Percentiles rank a stretch among this genome's conserved stretches.
Evolutionary conservation across 2,329 filamentous ascomycete species (phyloP).

Genomic region (Cryphonectria carpinicola): DNA sequence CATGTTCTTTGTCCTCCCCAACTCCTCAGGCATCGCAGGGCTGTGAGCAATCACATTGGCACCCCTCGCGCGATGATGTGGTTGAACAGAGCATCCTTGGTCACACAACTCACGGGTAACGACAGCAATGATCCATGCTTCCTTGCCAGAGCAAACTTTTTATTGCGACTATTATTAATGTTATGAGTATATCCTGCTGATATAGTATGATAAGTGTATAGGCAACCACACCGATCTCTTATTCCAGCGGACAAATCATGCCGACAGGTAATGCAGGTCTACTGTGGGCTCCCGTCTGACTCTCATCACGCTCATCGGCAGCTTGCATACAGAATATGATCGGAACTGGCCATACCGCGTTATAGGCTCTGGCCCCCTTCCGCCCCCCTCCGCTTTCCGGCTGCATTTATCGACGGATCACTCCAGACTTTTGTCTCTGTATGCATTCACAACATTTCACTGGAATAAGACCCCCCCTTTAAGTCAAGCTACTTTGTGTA

Average conservation of each 20-base stretch:
- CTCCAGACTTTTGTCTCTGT: background rate
- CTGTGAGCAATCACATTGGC: background rate
- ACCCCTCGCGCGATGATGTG: background rate
- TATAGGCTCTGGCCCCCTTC: background rate
- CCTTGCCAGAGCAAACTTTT: background rate
- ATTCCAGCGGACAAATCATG: background rate
- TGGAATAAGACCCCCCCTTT: background rate
- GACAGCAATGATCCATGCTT: background rate
- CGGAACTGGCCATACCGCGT: background rate
- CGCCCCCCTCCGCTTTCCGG: no score
- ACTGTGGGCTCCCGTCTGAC: background rate
- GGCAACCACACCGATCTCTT: background rate
- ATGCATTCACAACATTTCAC: background rate
- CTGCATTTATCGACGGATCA: background rate
- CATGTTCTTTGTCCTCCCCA: background rate
- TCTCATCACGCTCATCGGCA: background rate
- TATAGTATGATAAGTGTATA: background rate
- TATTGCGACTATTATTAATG: background rate
- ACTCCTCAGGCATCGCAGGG: background rate
- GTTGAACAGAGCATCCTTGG: background rate
- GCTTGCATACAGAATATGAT: background rate
- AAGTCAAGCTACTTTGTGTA: background rate
- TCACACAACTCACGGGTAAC: background rate
- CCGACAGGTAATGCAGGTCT: background rate
- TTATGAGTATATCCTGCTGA: background rate